These are phyloP conservation scores for Colletotrichum liriopes DNA, from an alignment of 2,329 filamentous ascomycete genomes.

Conservation along the genomic window DNA sequence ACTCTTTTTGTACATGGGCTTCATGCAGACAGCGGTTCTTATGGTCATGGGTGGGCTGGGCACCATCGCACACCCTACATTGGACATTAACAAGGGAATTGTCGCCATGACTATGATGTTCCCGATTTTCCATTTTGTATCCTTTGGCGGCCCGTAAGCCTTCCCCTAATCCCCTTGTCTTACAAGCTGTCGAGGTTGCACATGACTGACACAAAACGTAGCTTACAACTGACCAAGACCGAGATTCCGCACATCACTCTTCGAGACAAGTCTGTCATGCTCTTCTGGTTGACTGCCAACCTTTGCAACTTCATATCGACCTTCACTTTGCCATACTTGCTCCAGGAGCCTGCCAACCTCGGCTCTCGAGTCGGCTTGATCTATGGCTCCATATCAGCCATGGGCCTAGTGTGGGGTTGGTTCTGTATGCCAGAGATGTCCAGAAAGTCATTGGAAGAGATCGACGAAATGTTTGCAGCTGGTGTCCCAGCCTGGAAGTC, in stretches of 20 bases:
- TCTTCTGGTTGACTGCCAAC: slow-evolving; percentile 38
- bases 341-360: slow-evolving; percentile 39
- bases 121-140: slow-evolving; percentile 40
- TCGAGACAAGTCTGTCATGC: slow-evolving; percentile 41
- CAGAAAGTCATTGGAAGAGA: slow-evolving; percentile 35
- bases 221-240: slow-evolving; percentile 38
- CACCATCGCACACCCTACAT: slow-evolving; percentile 31
- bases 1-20: slow-evolving; percentile 42
- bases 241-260: slow-evolving; percentile 40
- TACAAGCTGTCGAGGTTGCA: background rate
- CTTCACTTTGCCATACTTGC: slow-evolving; percentile 33
- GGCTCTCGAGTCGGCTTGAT: slow-evolving; percentile 37
- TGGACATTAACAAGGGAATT: slow-evolving; percentile 45
- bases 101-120: slow-evolving; percentile 48
- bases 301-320: slow-evolving; percentile 36
- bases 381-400: slow-evolving; percentile 33
- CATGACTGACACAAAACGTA: background rate
- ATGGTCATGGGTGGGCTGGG: slow-evolving; percentile 48
- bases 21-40: slow-evolving; percentile 45
- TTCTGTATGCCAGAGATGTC: slow-evolving; percentile 40
- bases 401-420: slow-evolving; percentile 35
- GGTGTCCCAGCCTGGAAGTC: slow-evolving; percentile 39
- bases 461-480: slow-evolving; percentile 38
- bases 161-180: fast-evolving
- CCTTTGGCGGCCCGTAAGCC: slow-evolving; percentile 40